Evolutionary conservation across 2,329 filamentous ascomycete genomes (phyloP).

Genomic region (Penicillium sp.): DNA sequence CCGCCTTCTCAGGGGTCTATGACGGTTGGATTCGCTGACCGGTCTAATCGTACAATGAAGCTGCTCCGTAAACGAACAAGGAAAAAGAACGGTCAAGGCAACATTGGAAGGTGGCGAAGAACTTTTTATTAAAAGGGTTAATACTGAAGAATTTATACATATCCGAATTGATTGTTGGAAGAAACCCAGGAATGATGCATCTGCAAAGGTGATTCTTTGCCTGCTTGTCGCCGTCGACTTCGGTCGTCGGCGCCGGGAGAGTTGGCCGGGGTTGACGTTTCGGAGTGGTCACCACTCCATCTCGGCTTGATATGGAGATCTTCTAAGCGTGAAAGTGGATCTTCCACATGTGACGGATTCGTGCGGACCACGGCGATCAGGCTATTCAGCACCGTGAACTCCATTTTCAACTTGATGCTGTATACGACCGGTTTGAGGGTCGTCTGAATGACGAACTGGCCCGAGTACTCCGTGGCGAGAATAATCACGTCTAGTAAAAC

Average conservation of each 20-base stretch:
- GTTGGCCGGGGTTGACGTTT: neutral
- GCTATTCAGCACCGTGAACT: conserved; percentile 51
- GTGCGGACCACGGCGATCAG: conserved; percentile 28
- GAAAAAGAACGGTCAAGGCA: neutral
- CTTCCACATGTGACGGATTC: conserved; percentile 4
- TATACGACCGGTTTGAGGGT: conserved; percentile 33
- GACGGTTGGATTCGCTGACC: neutral
- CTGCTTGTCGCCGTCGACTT: neutral
- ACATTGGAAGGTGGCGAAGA: too few species aligned
- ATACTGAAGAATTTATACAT: neutral
- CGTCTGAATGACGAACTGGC: conserved; percentile 35
- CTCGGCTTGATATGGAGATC: conserved; percentile 8
- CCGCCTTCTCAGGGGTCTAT: too few species aligned
- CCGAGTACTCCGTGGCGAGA: conserved; percentile 35
- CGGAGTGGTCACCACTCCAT: conserved; percentile 9
- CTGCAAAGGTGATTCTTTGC: neutral
- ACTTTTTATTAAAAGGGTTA: too few species aligned
- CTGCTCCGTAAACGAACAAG: neutral
- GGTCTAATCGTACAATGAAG: neutral
- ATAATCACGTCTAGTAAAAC: conserved; percentile 43
- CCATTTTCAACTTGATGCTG: conserved; percentile 44
- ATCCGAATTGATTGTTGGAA: neutral
- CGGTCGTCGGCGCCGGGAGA: neutral
- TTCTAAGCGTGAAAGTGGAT: neutral
- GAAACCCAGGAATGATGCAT: neutral